A percentile compares a stretch with the other conserved stretches of the same genome.
Evolutionary conservation across 768 basidiomycete genomes (phyloP).

Genomic region (Termitomyces sp.): DNA sequence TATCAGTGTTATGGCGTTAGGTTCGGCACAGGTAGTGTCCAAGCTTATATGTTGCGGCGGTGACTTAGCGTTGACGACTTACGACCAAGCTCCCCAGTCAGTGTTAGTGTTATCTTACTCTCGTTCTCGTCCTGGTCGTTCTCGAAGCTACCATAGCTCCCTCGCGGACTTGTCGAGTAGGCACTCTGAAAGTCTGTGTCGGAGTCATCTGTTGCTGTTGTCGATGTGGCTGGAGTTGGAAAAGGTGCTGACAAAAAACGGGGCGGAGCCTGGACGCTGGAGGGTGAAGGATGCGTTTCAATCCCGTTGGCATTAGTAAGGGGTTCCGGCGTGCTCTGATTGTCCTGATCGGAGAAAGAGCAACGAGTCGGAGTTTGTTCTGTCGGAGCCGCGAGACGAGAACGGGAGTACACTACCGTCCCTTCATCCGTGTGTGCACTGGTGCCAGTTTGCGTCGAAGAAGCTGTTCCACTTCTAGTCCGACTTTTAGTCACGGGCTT

Average conservation of each 20-base stretch:
- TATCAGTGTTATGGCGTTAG: conserved; percentile 24
- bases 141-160: conserved; percentile 53
- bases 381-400: conserved; percentile 22
- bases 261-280: conserved; percentile 3
- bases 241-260: conserved; percentile 17
- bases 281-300: conserved; percentile 20
- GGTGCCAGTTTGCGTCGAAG: conserved; percentile 48
- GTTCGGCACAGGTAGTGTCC: conserved; percentile 33
- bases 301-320: conserved; percentile 22
- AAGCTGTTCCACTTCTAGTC: conserved; percentile 56
- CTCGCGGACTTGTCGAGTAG: conserved; percentile 70
- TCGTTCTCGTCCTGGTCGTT: conserved; percentile 22
- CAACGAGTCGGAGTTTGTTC: conserved; percentile 38
- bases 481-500: conserved; percentile 31
- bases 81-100: conserved; percentile 21
- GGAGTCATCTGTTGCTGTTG: conserved; percentile 55
- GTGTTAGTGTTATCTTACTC: conserved; percentile 16
- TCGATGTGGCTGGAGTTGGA: conserved; percentile 13
- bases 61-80: conserved; percentile 15
- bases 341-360: conserved; percentile 33
- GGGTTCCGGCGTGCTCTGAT: conserved; percentile 27
- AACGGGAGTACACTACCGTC: conserved; percentile 19
- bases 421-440: conserved; percentile 25
- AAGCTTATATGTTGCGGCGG: conserved; percentile 54
- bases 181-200: conserved; percentile 88